Base-by-base conservation (phyloP, 805 yeast genomes). In the Metschnikowia borealis region DNA sequence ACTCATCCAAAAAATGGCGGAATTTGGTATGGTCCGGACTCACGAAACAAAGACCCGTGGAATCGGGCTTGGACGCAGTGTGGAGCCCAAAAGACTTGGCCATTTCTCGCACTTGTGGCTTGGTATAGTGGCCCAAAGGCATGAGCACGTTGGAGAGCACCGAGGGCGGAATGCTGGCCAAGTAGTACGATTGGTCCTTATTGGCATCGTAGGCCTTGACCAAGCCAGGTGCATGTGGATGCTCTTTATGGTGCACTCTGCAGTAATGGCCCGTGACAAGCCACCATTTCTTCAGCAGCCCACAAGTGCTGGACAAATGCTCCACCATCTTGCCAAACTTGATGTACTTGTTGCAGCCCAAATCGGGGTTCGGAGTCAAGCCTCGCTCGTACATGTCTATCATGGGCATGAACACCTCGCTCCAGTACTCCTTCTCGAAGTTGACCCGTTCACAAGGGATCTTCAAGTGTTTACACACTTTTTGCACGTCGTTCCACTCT, bases 41-140 rank as follows among this genome's bases (percentile, higher is more conserved):
- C 7, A 94, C 97, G 73, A 94, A 94, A 64, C 99, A 94, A 8
- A 94, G 74, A 0, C 99, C 99, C 63, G 88, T 96, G 1, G 97
- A 90, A 63, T 94, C 99, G 0, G 89, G 94, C 60, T 90, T 90
- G n/a, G 70, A 62, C 1, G 91, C 89, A 1, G 86, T 83, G 1
- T 81, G 78, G 14, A 89, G 68, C 0, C 72, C 64, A 34, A 73
- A 63, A 1, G 72, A 57, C n/a, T 64, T 54, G 0, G 98, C 98
- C 40, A 87, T 59, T 21, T 74, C 66, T 29, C 98, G 69, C 1
- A 91, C 84, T 57, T 85, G 80, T 0, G 90, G 87, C 66, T 94
- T 94, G 5, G 80, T 70, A 48, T 78, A 75, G 58, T 84, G 85
- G 0, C 97, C 96, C 14, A 94, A 77, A 0, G 99, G 99, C 67